Evolutionary conservation across 1,284 basidiomycete genomes (phyloP), one percentile per base, ranked within the genome.

Genomic region (Hemileia vastatrix): DNA sequence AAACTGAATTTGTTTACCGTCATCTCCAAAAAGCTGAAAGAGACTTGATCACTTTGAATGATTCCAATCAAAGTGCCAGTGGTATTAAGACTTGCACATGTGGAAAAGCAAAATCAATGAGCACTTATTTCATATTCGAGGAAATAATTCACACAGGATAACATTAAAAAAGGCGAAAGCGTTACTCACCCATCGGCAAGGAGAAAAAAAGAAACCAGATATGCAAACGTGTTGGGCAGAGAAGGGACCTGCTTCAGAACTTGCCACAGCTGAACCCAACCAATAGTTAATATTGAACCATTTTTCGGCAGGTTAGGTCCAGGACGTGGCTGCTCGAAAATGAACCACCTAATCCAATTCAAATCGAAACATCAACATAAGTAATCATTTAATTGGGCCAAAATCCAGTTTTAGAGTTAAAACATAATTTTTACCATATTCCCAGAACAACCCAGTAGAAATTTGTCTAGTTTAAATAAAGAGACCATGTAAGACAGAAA

Each of bases 291-390:
- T 4, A 44, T 33, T 50, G 48, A 55, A 50, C 36, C 32, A 13
- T 40, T 33, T 9, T n/a, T 23, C 24, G 60, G 53, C 48, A 62
- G 36, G 18, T 32, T 4, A 21, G 53, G 53, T 48, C 60, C 60
- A 13, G 60, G 60, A 8, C 60, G 53, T n/a, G 45, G 32, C 11
- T 40, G 31, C 51, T 63, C 53, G 45, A 63, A 63, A 33, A 63
- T 24, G n/a, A 63, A 63, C 60, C 60, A 63, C 60, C 60, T 55
- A 44, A n/a, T n/a, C n/a, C n/a, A n/a, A n/a, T n/a, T n/a, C n/a
- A n/a, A n/a, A n/a, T n/a, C n/a, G n/a, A n/a, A n/a, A n/a, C n/a
- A n/a, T n/a, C n/a, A n/a, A n/a, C n/a, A n/a, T n/a, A n/a, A n/a
- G n/a, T n/a, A n/a, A n/a, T n/a, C n/a, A n/a, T n/a, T n/a, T n/a